Base-by-base conservation (phyloP, 768 basidiomycete genomes). In the Cyclocybe aegerita region DNA sequence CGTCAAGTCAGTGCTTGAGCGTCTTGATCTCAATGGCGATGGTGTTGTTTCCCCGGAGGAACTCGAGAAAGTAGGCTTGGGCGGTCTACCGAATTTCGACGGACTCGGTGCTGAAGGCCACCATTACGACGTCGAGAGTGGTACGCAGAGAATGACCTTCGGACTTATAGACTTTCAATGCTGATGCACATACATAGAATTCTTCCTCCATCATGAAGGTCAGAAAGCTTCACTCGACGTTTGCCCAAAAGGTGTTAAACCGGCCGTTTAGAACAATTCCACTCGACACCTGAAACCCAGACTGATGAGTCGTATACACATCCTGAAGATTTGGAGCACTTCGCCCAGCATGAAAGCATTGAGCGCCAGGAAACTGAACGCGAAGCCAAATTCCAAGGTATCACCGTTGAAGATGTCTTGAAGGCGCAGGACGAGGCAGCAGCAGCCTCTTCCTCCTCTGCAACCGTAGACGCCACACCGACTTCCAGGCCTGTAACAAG, bases 181-280 rank as follows among this genome's bases (percentile, higher is more conserved):
- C 38, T 34, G 32, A 39, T 4, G 11, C 14, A 43, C 11, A 11
- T 7, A 37, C 15, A 15, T 46, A 89, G 90, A 96, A 69, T 95
- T 95, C 73, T 95, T 94, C 80, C 76, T 95, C 42, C 95, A 98
- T 63, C 97, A 99, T 70, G 97, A 99, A 83, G 95, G 93, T 87
- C 52, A 61, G 70, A 42, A 14, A 36, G 15, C 23, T 35, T 41
- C 5, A 8, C 23, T 23, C 11, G 37, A 42, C 49, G 16, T 32
- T 45, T 16, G 29, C 36, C 14, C 33, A 12, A 10, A 30, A 17
- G 6, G 36, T 16, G 29, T 43, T 43, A 8, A 16, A 39, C 49
- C 42, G 51, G 23, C 9, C 10, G 16, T 33, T 10, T 60, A 92
- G 91, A 98, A 71, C 71, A 91, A 70, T 97, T 79, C 76, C 97